Conservation (phyloP, 129 eudicot species). For the Kitagawia praeruptora region DNA sequence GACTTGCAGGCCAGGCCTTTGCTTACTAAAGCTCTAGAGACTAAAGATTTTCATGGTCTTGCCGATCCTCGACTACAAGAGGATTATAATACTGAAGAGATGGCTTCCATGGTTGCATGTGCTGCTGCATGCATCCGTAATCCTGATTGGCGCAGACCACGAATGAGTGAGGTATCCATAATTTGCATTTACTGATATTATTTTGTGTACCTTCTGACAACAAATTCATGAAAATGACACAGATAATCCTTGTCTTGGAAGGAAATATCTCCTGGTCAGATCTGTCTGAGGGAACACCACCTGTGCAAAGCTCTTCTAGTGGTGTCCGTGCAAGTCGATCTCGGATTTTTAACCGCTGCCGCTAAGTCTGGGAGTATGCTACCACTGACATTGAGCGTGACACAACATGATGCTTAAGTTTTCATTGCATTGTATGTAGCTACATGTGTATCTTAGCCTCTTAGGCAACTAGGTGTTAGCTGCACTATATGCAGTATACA, state of each 20-base stretch:
- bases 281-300: background rate
- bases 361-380: background rate
- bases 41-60: slow-evolving; percentile 34
- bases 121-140: slow-evolving; percentile 77
- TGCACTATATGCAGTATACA: too few species aligned
- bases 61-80: slow-evolving; percentile 53
- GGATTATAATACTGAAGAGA: slow-evolving; percentile 45
- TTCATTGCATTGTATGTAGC: background rate
- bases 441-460: too few species aligned
- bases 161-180: slow-evolving; percentile 59
- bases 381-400: background rate
- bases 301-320: background rate
- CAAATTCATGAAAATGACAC: background rate
- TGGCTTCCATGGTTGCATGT: slow-evolving; percentile 79
- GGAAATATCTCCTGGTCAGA: background rate
- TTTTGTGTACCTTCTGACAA: background rate
- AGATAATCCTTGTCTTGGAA: background rate
- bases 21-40: slow-evolving; percentile 65
- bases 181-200: background rate
- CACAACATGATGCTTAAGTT: background rate
- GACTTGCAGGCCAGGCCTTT: slow-evolving; percentile 74
- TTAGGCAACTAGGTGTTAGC: too few species aligned
- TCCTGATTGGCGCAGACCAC: slow-evolving; percentile 61
- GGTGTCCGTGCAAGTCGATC: background rate
- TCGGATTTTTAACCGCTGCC: background rate